Conservation (phyloP, 2,329 filamentous ascomycete species). For the Ampelomyces quisqualis region DNA sequence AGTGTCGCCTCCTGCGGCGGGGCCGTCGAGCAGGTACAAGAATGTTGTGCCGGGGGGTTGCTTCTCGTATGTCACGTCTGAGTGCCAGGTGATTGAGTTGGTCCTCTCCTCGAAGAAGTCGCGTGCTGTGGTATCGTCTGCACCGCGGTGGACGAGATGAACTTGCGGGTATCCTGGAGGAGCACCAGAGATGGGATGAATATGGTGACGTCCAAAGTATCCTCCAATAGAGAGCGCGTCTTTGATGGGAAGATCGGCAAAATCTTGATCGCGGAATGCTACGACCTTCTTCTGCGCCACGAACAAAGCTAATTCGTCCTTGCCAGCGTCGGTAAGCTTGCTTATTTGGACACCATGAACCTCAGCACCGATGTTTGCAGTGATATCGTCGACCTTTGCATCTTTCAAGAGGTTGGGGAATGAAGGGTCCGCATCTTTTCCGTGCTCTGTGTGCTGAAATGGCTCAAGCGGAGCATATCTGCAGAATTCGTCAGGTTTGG, state of each 20-base stretch:
- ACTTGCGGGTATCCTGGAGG: slow-evolving; percentile 73
- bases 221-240: slow-evolving; percentile 68
- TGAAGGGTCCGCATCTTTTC: slow-evolving; percentile 68
- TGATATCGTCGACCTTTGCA: slow-evolving; percentile 61
- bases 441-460: slow-evolving; percentile 74
- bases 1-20: slow-evolving; percentile 78
- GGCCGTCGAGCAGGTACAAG: slow-evolving; percentile 81
- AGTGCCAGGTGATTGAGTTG: slow-evolving; percentile 85
- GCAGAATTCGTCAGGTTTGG: slow-evolving; percentile 18
- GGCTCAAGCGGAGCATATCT: slow-evolving; percentile 65
- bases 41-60: slow-evolving; percentile 91
- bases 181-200: slow-evolving; percentile 75
- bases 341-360: slow-evolving; percentile 71
- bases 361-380: slow-evolving; percentile 72
- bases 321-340: slow-evolving; percentile 65
- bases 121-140: slow-evolving; percentile 60
- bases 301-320: slow-evolving; percentile 74
- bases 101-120: slow-evolving; percentile 69
- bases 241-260: slow-evolving; percentile 64
- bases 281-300: slow-evolving; percentile 75
- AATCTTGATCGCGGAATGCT: slow-evolving; percentile 73
- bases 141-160: slow-evolving; percentile 75
- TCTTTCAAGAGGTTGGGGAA: slow-evolving; percentile 67
- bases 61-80: slow-evolving; percentile 81
- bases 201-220: slow-evolving; percentile 80